Evolutionary conservation across 2,329 filamentous ascomycete species (phyloP), one percentile per base, ranked within the genome.

Genomic region (Sporothrix variecibatus): DNA sequence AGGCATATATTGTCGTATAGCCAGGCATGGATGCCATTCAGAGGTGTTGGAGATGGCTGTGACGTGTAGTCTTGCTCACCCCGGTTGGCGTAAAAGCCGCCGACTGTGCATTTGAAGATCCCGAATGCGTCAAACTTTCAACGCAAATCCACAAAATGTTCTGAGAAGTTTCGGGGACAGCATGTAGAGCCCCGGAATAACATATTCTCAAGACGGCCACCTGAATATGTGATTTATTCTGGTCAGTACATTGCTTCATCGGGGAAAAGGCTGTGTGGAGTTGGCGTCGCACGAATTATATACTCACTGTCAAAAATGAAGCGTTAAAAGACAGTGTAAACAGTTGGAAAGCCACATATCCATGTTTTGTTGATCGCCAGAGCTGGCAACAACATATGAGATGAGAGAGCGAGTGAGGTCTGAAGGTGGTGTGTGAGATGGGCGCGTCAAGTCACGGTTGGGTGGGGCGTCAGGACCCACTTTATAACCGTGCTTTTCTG

Each of bases 391-490:
- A 12, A 46, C 7, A 23, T 46, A 46, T 67, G 38, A 28, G 62
- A 15, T 67, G 38, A 17, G n/a, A 28, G 12, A 17, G n/a, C 38
- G n/a, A 46, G 38, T 46, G 62, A 67, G 38, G 62, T 67, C 31
- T 23, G 15, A 46, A 67, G 15, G 34, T 64, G 34, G 60, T 64
- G 60, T 26, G 60, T 11, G 38, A 26, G 62, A 67, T 28, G 38
- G 62, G 23, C 62, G 62, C 62, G 38, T 46, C 20, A 46, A 67
- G 23, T 67, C 62, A 67, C 38, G 62, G 62, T 12, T 38, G 58
- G 12, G 38, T 28, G 62, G 38, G 12, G 5, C 62, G 8, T 6
- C 2, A 9, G 1, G 62, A 46, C 23, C 62, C 62, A 28, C 38
- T 67, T 67, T 17, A 3, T 15, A 0, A 6, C 60, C 8, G 60